Base-by-base conservation (phyloP, 345 rosid species). In the Aurinia saxatilis region DNA sequence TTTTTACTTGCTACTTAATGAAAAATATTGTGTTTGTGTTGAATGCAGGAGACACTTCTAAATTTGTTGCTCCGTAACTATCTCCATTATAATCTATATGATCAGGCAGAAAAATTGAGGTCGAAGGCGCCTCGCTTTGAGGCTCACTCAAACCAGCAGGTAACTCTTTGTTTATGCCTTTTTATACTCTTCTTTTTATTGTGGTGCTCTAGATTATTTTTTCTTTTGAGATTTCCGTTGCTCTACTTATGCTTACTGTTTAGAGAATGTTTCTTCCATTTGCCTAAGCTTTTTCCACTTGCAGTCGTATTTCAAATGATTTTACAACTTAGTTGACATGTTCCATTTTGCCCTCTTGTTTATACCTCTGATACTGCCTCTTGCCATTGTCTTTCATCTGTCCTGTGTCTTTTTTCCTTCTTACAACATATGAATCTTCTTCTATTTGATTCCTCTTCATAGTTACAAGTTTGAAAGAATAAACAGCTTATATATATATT, bases 141-240 rank as follows among this genome's bases (percentile, higher is more conserved):
- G 74, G 98, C 92, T 3, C 98, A 88, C 76, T 91, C 95, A 12
- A 91, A 86, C 64, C 96, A 91, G 70, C 98, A 91, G 90, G 98
- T 75, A 75, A 5, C 59, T 49, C 11, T 42, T 23, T 16, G 40
- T 0, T 63, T 11, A 23, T 25, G 7, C 17, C 16, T 50, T 47
- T n/a, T n/a, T n/a, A n/a, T 45, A 14, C 19, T 13, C 31, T 18
- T 23, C 17, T 25, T 13, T 51, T 7, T 46, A 9, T 19, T 2
- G 2, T 1, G 3, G 35, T 30, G 10, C 60, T 57, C 37, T 71
- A 35, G 60, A 57, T 58, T 23, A 27, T 3, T 12, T 49, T 29
- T 74, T 10, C 36, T 21, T 14, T 8, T 51, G 18, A 63, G 16
- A 44, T 45, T 25, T 42, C 47, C 49, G 5, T 12, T 50, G 42